phyloP scores from a whole-genome alignment of 768 basidiomycete genomes.

The Saitozyma sp. region DNA sequence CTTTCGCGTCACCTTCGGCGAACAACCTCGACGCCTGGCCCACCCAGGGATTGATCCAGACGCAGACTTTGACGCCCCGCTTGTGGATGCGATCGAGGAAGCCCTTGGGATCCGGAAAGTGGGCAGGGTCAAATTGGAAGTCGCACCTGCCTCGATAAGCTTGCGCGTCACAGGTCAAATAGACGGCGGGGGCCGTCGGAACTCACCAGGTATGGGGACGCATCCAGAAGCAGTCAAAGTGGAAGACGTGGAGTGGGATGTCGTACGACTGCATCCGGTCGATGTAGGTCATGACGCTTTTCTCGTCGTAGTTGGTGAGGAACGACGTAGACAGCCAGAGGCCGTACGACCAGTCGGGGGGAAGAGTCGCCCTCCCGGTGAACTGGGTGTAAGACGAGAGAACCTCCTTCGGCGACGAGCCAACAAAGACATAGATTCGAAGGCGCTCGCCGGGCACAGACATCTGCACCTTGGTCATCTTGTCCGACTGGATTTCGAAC shows the following conservation, averaged over 20 bases:
- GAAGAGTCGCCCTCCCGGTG: conserved; percentile 17
- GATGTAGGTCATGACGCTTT: conserved; percentile 9
- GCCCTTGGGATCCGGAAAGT: conserved; percentile 14
- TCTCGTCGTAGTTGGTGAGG: conserved; percentile 16
- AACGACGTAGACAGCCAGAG: conserved; percentile 18
- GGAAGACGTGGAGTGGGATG: conserved; percentile 18
- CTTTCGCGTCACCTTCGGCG: conserved; percentile 11
- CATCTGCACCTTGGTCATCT: conserved; percentile 18
- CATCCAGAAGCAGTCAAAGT: conserved; percentile 22
- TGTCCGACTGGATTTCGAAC: conserved; percentile 15
- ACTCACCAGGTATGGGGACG: conserved; percentile 10
- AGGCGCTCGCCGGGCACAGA: conserved; percentile 13
- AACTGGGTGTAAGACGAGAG: conserved; percentile 15
- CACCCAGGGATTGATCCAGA: conserved; percentile 20
- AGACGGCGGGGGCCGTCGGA: too few species aligned
- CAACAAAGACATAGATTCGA: conserved; percentile 14
- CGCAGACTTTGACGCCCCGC: conserved; percentile 14
- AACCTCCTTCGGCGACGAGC: conserved; percentile 12
- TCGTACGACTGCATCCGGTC: conserved; percentile 8
- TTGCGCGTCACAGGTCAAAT: too few species aligned
- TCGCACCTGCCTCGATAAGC: conserved; percentile 3
- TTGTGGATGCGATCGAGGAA: conserved; percentile 14
- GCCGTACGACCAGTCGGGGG: conserved; percentile 18
- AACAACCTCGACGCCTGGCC: conserved; percentile 16
- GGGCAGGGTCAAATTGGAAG: conserved; percentile 16